Conservation (phyloP, 2,329 filamentous ascomycete genomes). For the Botryotinia narcissicola region DNA sequence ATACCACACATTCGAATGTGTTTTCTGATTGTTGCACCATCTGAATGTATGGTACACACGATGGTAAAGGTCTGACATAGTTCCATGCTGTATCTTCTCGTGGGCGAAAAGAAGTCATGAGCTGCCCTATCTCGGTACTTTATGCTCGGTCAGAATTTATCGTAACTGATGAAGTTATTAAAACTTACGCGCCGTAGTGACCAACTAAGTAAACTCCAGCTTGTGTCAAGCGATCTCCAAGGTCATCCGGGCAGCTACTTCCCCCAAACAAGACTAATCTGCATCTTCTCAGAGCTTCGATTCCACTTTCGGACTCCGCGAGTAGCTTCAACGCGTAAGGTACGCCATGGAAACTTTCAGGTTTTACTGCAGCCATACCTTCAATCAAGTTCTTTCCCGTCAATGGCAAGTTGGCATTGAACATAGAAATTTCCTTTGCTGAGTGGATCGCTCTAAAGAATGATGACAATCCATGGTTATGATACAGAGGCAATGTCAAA, state of each 20-base stretch:
- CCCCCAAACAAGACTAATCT: slow-evolving; percentile 58
- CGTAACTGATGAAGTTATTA: no score
- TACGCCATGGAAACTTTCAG: slow-evolving; percentile 58
- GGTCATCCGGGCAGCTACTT: slow-evolving; percentile 56
- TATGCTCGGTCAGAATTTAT: slow-evolving; percentile 23
- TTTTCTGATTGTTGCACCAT: slow-evolving; percentile 21
- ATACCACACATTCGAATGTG: slow-evolving; percentile 33
- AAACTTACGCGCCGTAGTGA: slow-evolving; percentile 54
- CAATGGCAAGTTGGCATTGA: slow-evolving; percentile 54
- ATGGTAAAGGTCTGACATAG: slow-evolving; percentile 47
- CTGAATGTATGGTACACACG: slow-evolving; percentile 21
- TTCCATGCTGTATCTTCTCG: slow-evolving; percentile 56
- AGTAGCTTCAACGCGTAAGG: slow-evolving; percentile 64
- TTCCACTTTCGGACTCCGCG: slow-evolving; percentile 55
- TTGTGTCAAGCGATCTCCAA: slow-evolving; percentile 53
- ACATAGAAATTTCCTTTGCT: slow-evolving; percentile 50
- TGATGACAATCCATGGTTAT: slow-evolving; percentile 57
- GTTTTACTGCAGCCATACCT: slow-evolving; percentile 44
- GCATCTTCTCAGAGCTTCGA: slow-evolving; percentile 45
- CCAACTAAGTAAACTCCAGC: slow-evolving; percentile 54
- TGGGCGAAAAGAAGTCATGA: slow-evolving; percentile 59
- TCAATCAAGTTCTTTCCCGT: slow-evolving; percentile 49
- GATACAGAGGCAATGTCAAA: slow-evolving; percentile 57
- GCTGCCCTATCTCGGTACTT: slow-evolving; percentile 56
- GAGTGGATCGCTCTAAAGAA: slow-evolving; percentile 53